Evolutionary conservation across 371 early-diverging fungal genomes (phyloP), one percentile per base, ranked within the genome.

Genomic region (Saksenaea oblongispora): DNA sequence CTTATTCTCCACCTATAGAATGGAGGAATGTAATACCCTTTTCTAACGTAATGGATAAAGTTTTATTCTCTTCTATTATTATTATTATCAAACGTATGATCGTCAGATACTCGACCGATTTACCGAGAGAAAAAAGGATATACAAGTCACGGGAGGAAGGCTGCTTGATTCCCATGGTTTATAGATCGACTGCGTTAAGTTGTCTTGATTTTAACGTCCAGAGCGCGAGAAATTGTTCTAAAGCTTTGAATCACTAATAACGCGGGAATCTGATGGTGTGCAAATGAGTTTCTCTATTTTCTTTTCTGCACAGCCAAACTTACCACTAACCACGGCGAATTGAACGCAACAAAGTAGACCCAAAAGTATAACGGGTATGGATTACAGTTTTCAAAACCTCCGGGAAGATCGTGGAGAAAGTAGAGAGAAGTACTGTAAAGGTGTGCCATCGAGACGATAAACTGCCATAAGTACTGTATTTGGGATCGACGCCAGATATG

Each of bases 391-490:
- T 66, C 60, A 15, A 61, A 70, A 0, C 75, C 79, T 34, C 63
- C 35, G 1, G 74, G 75, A 2, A 69, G 53, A 62, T 82, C 82
- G 61, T 74, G 57, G 1, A 77, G 56, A 54, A 65, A 79, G 26
- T 82, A 82, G 3, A 78, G 37, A 0, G 72, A 63, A 34, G 75
- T 74, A 15, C 72, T 71, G 15, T 72, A 72, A 9, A 77, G 34
- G 51, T 82, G 82, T 31, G 65, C 74, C 15, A 82, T 42, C 9
- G 79, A 77, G 31, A 90, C 79, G 54, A 89, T 66, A 41, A 94
- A 63, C 72, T 92, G 93, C 36, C 84, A 78, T 7, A 91, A 51
- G 70, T 95, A 85, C 41, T 93, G 89, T 15, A 73, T 56, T 1
- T 89, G 89, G n/a, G 75, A 75, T 70, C 84, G 65, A 2, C 63